Percentiles rank a stretch among this genome's conserved stretches.
Evolutionary conservation across 1,284 basidiomycete genomes (phyloP).

Genomic region (Boletus sp.): DNA sequence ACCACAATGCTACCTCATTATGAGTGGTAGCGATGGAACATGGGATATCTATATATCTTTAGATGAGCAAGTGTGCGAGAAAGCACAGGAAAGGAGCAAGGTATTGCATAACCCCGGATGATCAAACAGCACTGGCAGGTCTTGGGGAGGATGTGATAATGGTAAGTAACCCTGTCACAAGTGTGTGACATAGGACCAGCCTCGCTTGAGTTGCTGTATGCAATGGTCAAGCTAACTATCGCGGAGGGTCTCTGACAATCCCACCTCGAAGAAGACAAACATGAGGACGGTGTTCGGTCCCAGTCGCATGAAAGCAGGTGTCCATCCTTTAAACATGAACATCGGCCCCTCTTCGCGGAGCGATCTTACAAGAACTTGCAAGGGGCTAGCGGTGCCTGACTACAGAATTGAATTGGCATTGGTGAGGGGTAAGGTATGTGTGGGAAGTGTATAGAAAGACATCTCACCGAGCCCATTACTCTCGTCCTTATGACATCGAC

Average conservation of each 20-base stretch:
- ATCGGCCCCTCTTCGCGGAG: conserved; percentile 71
- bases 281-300: conserved; percentile 82
- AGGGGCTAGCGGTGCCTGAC: conserved; percentile 45
- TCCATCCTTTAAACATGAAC: conserved; percentile 90
- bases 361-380: conserved; percentile 53
- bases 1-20: conserved; percentile 7
- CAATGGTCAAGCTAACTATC: conserved; percentile 6
- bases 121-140: neutral
- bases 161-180: neutral
- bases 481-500: conserved; percentile 83
- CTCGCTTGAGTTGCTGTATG: conserved; percentile 62
- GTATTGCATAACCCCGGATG: conserved; percentile 3
- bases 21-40: conserved; percentile 4
- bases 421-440: neutral
- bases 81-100: neutral
- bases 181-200: conserved; percentile 37
- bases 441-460: neutral
- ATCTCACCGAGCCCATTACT: conserved; percentile 66
- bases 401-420: conserved; percentile 26
- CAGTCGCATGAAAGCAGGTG: conserved; percentile 78
- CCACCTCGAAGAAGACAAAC: conserved; percentile 82
- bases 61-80: neutral
- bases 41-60: neutral
- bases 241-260: conserved; percentile 8
- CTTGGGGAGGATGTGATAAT: neutral